Evolutionary conservation across 2,329 filamentous ascomycete species (phyloP), one percentile per base, ranked within the genome.

Genomic region (Reticulascus tulasneorum): DNA sequence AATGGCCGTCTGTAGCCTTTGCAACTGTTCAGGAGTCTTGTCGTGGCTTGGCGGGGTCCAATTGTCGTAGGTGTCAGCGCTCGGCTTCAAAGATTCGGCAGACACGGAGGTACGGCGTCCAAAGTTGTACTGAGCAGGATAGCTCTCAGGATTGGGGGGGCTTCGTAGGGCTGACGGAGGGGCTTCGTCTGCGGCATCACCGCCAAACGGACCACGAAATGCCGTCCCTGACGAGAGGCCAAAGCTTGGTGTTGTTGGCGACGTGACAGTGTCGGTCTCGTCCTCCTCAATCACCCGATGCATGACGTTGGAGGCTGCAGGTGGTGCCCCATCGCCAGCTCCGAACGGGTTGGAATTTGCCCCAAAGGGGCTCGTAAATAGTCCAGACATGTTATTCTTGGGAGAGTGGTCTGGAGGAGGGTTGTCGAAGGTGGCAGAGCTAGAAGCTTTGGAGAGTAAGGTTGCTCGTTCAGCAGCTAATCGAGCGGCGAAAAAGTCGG

Each of bases 31-130:
- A 1, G 73, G 55, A 0, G 85, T 79, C 71, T 98, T 98, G 46
- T 81, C 77, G 59, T 93, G 88, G 51, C 77, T 77, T 3, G 93
- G 93, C 8, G 93, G 88, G 20, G 82, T 77, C 90, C 91, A 98
- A 62, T 87, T 93, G 59, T 93, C 88, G 52, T 87, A 83, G 38
- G 79, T 79, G 42, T 89, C 83, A 21, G 85, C 82, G 31, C 82
- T 86, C 13, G 93, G 93, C 62, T 95, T 94, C 54, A 97, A 74
- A 2, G 91, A 96, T 65, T 98, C 93, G 33, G 93, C 93, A 25
- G 93, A 97, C 35, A 98, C 93, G 4, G 93, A 97, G 24, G 90
- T 96, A 52, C 93, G 86, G 46, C 93, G 85, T 51, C 80, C 86
- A 64, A 95, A 83, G 61, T 94, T 94, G 67, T 96, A 97, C 60